A percentile compares a stretch with the other conserved stretches of the same genome.
Evolutionary conservation across 352 stramenopile genomes (phyloP).

Genomic region (Phytophthora cryptogea): DNA sequence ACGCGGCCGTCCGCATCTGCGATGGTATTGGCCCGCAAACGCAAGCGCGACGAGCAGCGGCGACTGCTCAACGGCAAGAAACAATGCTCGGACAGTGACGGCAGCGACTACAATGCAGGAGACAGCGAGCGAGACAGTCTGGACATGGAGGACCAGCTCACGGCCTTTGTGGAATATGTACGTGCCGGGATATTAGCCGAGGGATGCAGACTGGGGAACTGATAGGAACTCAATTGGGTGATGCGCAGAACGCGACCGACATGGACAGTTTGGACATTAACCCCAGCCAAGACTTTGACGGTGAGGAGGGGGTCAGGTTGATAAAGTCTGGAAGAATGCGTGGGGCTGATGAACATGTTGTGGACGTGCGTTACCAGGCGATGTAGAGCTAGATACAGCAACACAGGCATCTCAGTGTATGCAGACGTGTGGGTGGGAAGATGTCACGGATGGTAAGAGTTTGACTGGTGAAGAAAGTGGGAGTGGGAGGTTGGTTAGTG

Average conservation of each 20-base stretch:
- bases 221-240: background rate
- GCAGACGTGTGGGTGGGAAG: slow-evolving; percentile 40
- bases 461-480: slow-evolving; percentile 12
- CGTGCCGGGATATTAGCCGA: slow-evolving; percentile 16
- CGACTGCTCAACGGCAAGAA: slow-evolving; percentile 28
- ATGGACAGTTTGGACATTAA: slow-evolving; percentile 68
- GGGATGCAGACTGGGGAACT: slow-evolving; percentile 5
- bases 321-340: background rate
- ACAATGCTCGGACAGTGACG: slow-evolving; percentile 27
- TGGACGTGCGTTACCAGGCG: background rate
- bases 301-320: slow-evolving; percentile 17
- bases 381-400: slow-evolving; percentile 20
- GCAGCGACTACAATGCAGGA: slow-evolving; percentile 29
- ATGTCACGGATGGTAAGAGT: slow-evolving; percentile 39
- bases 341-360: slow-evolving; percentile 2
- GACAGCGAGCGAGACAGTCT: slow-evolving; percentile 36
- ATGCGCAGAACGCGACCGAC: slow-evolving; percentile 48
- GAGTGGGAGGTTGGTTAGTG: background rate
- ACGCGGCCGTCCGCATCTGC: slow-evolving; percentile 34
- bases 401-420: slow-evolving; percentile 31
- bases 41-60: slow-evolving; percentile 37
- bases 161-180: slow-evolving; percentile 68
- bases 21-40: slow-evolving; percentile 36
- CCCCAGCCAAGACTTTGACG: slow-evolving; percentile 67
- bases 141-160: slow-evolving; percentile 55